phyloP scores from a whole-genome alignment of 2,329 filamentous ascomycete species.

The Falciphora oryzae region DNA sequence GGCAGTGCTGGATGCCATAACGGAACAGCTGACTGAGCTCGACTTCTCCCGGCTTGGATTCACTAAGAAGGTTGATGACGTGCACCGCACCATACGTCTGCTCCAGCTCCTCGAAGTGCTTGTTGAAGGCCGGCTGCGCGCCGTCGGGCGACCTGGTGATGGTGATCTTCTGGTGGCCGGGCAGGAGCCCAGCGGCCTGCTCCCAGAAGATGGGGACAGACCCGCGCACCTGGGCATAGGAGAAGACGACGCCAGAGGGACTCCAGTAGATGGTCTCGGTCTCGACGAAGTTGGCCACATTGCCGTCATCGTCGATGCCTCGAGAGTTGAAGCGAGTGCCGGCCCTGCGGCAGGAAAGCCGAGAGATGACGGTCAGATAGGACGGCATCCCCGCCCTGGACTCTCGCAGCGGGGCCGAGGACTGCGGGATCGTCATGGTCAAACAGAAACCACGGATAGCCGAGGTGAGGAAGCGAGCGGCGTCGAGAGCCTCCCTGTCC shows the following conservation, averaged over 20 bases:
- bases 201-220: slow-evolving; percentile 98
- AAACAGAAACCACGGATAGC: slow-evolving; percentile 90
- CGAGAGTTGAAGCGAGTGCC: slow-evolving; percentile 96
- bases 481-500: slow-evolving; percentile 76
- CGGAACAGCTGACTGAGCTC: slow-evolving; percentile 78
- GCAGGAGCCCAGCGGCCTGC: slow-evolving; percentile 78
- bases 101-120: slow-evolving; percentile 85
- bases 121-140: slow-evolving; percentile 90
- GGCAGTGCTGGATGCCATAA: slow-evolving; percentile 67
- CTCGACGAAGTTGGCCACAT: slow-evolving; percentile 98
- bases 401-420: slow-evolving; percentile 60
- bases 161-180: slow-evolving; percentile 90
- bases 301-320: slow-evolving; percentile 94
- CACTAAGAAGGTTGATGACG: slow-evolving; percentile 89
- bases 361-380: slow-evolving; percentile 81
- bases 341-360: slow-evolving; percentile 82
- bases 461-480: slow-evolving; percentile 81
- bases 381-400: slow-evolving; percentile 69
- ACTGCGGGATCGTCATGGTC: slow-evolving; percentile 78
- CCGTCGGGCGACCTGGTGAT: slow-evolving; percentile 85
- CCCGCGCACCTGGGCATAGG: slow-evolving; percentile 86
- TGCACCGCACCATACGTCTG: slow-evolving; percentile 85
- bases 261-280: slow-evolving; percentile 91
- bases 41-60: slow-evolving; percentile 77
- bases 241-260: slow-evolving; percentile 73